phyloP scores from a whole-genome alignment of 2,329 filamentous ascomycete genomes.

The Bipolaris zeicola region DNA sequence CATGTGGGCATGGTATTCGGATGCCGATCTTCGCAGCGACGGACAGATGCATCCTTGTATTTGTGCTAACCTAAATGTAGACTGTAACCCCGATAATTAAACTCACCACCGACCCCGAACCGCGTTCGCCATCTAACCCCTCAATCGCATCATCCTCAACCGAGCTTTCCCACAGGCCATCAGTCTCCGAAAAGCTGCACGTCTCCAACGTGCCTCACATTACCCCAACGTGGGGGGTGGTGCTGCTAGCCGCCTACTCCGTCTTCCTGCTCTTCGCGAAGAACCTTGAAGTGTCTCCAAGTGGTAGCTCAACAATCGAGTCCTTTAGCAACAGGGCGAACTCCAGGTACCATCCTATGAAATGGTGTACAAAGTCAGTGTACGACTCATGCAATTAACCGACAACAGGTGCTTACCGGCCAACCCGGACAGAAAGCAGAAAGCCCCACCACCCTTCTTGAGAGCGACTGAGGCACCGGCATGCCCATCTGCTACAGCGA shows the following conservation, averaged over 20 bases:
- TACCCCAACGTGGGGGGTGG: neutral
- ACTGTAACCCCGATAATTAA: neutral
- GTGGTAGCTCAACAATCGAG: conserved; percentile 31
- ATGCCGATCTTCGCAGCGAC: neutral
- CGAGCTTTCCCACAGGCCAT: neutral
- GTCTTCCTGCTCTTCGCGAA: conserved; percentile 31
- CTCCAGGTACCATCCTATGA: conserved; percentile 26
- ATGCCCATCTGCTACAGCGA: conserved; percentile 54
- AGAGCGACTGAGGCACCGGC: conserved; percentile 41
- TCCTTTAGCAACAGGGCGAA: conserved; percentile 33
- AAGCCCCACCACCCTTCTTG: conserved; percentile 54
- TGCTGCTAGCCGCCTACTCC: neutral
- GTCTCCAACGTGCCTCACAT: neutral
- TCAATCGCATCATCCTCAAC: conserved; percentile 20
- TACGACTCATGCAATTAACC: neutral
- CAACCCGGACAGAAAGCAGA: conserved; percentile 55
- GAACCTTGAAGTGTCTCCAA: conserved; percentile 35
- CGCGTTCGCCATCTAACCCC: conserved; percentile 16
- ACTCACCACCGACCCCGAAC: neutral
- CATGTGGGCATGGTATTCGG: neutral
- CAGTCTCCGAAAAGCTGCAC: neutral
- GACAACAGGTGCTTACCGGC: conserved; percentile 43
- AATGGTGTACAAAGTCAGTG: neutral
- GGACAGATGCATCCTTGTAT: neutral
- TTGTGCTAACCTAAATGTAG: neutral